Percentiles rank a stretch among this genome's conserved stretches.
These are phyloP conservation scores for Trichoderma sp. DNA, from an alignment of 2,329 filamentous ascomycete species.

Conservation along the genomic window DNA sequence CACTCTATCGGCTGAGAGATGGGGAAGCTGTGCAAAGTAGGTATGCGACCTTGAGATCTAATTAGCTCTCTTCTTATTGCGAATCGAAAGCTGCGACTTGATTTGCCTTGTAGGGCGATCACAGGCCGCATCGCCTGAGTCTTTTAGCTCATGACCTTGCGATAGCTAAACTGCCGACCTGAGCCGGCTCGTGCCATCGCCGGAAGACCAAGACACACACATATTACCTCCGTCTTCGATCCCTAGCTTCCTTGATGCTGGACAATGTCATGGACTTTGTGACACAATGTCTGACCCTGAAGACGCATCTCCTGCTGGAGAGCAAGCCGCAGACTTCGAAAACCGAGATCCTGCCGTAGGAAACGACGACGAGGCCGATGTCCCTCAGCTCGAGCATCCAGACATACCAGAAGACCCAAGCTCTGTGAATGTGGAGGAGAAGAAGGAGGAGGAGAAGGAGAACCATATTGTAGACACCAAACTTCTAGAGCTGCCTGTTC, in stretches of 20 bases:
- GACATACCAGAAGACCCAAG: constrained; percentile 18
- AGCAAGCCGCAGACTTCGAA: constrained; percentile 42
- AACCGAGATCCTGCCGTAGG: constrained; percentile 12
- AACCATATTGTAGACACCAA: constrained; percentile 30
- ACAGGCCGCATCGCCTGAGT: neutral
- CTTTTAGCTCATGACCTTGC: constrained; percentile 5
- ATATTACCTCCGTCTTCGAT: neutral
- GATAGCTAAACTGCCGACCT: neutral
- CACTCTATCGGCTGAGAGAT: neutral
- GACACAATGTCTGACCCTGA: constrained; percentile 49
- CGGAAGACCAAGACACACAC: neutral
- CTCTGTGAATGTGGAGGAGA: constrained; percentile 19
- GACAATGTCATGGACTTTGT: constrained; percentile 39
- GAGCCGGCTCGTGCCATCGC: neutral
- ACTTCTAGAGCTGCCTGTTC: constrained; percentile 44
- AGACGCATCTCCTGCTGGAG: constrained; percentile 42
- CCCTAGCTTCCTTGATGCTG: neutral
- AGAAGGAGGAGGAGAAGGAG: neutral
- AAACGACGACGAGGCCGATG: constrained; percentile 21
- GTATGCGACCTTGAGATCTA: neutral
- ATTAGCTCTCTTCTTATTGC: constrained; percentile 2
- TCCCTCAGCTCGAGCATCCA: constrained; percentile 24
- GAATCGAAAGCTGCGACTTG: neutral
- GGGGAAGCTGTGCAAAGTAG: constrained; percentile 9
- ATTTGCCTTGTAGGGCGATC: neutral